Evolutionary conservation across 2,329 filamentous ascomycete species (phyloP).

Genomic region (Penicillium sp.): DNA sequence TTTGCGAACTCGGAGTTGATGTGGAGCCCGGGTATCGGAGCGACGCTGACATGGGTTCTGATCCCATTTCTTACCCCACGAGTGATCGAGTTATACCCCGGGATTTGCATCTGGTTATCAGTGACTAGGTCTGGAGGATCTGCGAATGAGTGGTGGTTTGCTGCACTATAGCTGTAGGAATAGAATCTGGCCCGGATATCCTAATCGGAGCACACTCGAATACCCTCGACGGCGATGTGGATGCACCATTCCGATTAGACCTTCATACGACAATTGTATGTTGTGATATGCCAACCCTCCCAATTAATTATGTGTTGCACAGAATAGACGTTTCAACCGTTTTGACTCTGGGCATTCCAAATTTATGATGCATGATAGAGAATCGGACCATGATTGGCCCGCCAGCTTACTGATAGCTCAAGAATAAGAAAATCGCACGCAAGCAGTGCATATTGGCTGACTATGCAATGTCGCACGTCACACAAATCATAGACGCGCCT

Average conservation of each 20-base stretch:
- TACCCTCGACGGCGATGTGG: not conserved
- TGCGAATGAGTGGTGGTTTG: not conserved
- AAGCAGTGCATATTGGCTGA: constrained; percentile 7
- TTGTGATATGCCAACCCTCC: not conserved
- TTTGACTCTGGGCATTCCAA: not conserved
- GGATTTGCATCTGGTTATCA: not conserved
- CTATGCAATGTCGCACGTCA: constrained; percentile 19
- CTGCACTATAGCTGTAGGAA: not conserved
- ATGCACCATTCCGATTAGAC: not conserved
- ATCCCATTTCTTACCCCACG: constrained; percentile 4
- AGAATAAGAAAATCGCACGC: constrained; percentile 4
- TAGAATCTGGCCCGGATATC: not conserved
- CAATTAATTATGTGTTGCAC: not conserved
- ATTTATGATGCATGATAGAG: constrained; percentile 2
- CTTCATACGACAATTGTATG: not conserved
- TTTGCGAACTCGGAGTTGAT: not conserved
- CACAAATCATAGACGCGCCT: constrained; percentile 7
- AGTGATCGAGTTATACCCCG: constrained; percentile 4
- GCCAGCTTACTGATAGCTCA: not conserved
- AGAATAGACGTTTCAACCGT: constrained; percentile 2
- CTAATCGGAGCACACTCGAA: not conserved
- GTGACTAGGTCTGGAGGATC: not conserved
- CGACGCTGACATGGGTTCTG: not conserved
- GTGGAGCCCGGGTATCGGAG: not conserved
- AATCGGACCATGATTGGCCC: not conserved